Conservation (phyloP, 2,329 filamentous ascomycete species). For the Cryphonectria japonica region DNA sequence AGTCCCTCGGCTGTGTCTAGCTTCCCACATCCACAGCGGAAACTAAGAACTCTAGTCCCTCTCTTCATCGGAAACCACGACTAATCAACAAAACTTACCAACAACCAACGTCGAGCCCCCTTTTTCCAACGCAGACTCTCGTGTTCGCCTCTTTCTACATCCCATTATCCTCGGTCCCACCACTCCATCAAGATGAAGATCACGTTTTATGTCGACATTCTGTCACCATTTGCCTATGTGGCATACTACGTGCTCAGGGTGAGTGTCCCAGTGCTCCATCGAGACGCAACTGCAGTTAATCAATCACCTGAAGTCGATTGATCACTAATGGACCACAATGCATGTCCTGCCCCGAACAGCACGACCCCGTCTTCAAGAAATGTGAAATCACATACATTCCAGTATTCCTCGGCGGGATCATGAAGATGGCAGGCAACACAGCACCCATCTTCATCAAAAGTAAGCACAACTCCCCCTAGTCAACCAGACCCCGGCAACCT, state of each 20-base stretch:
- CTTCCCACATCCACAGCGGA: not conserved
- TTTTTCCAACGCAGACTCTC: not conserved
- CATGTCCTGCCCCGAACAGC: not conserved
- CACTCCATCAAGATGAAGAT: slow-evolving; percentile 35
- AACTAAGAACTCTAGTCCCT: not conserved
- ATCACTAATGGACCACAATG: not conserved
- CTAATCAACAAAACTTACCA: not conserved
- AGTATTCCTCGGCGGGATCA: slow-evolving; percentile 44
- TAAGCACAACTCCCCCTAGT: slow-evolving; percentile 30
- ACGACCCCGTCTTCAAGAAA: slow-evolving; percentile 20
- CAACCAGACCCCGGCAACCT: not conserved
- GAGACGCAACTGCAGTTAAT: too few species aligned
- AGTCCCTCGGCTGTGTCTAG: not conserved
- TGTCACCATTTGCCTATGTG: slow-evolving; percentile 46
- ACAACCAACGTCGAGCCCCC: not conserved
- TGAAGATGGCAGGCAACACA: slow-evolving; percentile 44
- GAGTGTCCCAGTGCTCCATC: slow-evolving; percentile 27
- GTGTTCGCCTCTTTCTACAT: not conserved
- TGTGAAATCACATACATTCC: slow-evolving; percentile 42
- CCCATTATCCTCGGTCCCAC: not conserved
- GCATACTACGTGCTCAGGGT: slow-evolving; percentile 45
- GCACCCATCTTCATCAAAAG: slow-evolving; percentile 44
- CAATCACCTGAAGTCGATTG: too few species aligned
- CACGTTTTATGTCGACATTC: slow-evolving; percentile 44
- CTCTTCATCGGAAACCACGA: not conserved